Evolutionary conservation across 129 eudicot species (phyloP).

Genomic region (Cynara cardunculus): DNA sequence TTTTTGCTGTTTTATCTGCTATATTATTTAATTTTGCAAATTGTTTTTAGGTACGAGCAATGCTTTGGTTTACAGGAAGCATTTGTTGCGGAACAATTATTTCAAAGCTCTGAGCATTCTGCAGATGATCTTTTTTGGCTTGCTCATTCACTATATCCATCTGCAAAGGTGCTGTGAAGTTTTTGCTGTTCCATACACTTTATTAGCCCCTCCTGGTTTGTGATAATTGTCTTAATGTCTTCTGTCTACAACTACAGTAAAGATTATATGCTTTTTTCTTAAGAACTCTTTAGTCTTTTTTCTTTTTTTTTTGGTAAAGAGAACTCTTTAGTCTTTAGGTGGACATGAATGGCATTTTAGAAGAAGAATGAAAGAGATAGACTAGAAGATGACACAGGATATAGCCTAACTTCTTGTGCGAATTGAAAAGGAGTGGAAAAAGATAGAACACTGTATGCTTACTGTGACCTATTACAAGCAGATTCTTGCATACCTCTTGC

Average conservation of each 20-base stretch:
- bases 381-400: background rate
- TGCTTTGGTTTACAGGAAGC: conserved; percentile 73
- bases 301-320: background rate
- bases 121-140: conserved; percentile 81
- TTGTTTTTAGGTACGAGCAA: conserved; percentile 51
- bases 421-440: background rate
- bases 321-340: background rate
- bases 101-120: conserved; percentile 76
- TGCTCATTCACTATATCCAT: conserved; percentile 61
- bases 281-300: background rate
- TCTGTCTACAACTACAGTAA: background rate
- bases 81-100: conserved; percentile 69
- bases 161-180: conserved; percentile 57
- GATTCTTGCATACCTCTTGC: background rate
- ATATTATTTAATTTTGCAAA: conserved; percentile 8
- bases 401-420: too few relatives aligned
- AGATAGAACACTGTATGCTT: background rate
- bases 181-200: background rate
- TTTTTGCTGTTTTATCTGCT: background rate
- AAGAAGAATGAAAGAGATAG: background rate
- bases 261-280: background rate
- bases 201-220: background rate
- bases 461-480: background rate
- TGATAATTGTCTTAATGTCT: background rate
- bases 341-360: background rate